Conservation (phyloP, 495 filamentous ascomycete genomes). For the Neurospora sp. region DNA sequence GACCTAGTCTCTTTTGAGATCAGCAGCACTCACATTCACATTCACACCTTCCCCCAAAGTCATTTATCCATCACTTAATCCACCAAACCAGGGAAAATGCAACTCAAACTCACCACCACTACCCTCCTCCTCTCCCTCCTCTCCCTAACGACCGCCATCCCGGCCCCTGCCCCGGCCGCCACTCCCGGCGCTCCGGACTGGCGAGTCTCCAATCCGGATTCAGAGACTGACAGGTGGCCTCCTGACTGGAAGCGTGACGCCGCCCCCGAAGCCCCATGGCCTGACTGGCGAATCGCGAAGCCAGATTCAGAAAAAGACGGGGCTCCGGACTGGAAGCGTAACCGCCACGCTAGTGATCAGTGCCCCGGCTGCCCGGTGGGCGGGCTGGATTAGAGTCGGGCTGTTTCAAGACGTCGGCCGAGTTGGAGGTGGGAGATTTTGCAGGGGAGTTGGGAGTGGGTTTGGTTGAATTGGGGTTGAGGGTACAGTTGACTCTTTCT, state of each 20-base stretch:
- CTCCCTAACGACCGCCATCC: neutral
- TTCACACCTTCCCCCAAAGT: neutral
- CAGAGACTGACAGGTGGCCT: neutral
- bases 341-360: neutral
- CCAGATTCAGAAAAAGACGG: neutral
- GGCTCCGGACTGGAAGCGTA: neutral
- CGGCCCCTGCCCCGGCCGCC: neutral
- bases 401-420: neutral
- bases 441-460: neutral
- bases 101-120: neutral
- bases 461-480: neutral
- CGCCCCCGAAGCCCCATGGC: no score
- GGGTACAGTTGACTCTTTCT: no score
- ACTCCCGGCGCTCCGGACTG: no score
- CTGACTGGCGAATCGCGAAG: neutral
- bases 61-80: neutral
- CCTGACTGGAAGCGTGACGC: neutral
- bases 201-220: neutral
- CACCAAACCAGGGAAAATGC: neutral
- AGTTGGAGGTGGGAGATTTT: neutral
- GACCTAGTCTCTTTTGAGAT: neutral
- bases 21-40: neutral
- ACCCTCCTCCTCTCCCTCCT: neutral
- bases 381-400: neutral
- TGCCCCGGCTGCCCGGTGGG: neutral